These are phyloP conservation scores for Termitomyces sp. DNA, from an alignment of 768 basidiomycete species.

Conservation along the genomic window DNA sequence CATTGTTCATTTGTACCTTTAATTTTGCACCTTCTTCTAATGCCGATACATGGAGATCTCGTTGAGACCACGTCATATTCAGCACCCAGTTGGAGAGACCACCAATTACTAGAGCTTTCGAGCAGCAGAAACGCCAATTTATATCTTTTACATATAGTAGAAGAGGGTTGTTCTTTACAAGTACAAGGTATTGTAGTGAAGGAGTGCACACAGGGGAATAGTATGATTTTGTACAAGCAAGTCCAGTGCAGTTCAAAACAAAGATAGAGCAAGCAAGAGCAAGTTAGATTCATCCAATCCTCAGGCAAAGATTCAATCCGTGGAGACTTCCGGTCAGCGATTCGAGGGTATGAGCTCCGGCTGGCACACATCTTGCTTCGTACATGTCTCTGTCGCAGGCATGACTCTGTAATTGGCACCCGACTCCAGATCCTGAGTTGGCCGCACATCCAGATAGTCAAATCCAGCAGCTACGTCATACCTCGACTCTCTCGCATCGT, in stretches of 20 bases:
- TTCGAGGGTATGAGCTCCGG: background rate
- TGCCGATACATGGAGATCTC: background rate
- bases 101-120: background rate
- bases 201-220: background rate
- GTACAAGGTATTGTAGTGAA: background rate
- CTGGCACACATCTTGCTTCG: background rate
- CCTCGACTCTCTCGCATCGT: background rate
- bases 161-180: background rate
- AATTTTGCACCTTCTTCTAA: background rate
- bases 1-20: slow-evolving; percentile 10
- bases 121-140: background rate
- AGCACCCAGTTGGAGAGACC: background rate
- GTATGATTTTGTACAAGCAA: background rate
- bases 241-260: background rate
- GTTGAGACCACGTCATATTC: too few species aligned
- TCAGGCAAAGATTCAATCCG: background rate
- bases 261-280: background rate
- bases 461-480: background rate
- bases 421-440: background rate
- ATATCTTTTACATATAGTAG: slow-evolving; percentile 1
- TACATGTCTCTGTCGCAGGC: background rate
- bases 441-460: background rate
- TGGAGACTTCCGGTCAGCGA: background rate
- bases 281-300: background rate
- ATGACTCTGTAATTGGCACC: background rate